Base-by-base conservation (phyloP, 106 monocot genomes). In the Chionographis japonica region DNA sequence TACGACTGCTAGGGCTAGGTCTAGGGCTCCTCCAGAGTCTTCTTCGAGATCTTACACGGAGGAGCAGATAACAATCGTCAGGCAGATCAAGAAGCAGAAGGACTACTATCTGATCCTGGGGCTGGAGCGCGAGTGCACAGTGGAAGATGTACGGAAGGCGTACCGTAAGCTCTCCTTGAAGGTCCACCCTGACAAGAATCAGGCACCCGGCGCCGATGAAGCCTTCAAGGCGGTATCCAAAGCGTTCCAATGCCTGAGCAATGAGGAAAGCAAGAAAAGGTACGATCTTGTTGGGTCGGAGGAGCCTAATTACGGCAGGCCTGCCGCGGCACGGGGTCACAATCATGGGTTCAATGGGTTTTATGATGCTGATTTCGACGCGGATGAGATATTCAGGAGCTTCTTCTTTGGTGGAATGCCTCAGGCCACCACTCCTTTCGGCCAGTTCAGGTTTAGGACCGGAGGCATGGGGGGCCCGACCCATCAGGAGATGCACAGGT, bases 151-250 rank as follows among this genome's bases (percentile, higher is more conserved):
- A 35, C 74, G 92, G 40, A 97, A 89, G 68, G 89, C 89, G 0
- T 97, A 97, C 54, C 74, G 92, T 2, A 97, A 97, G 76, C 73
- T 97, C 15, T 97, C 95, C 1, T 54, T 97, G 52, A 97, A 92
- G 72, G 95, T 97, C 49, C 95, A 97, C 40, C 95, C 95, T 0
- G 95, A 97, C 59, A 97, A 97, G 57, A 97, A 97, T 78, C 81
- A 89, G 60, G 95, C 95, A 0, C 95, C 92, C 2, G 95, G 95
- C 11, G 74, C 95, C 0, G 95, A 97, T 72, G 95, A 97, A 19
- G 89, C 92, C 40, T 97, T 97, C 70, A 97, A 97, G 79, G 77
- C 86, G 5, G 92, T 97, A 8, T 97, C 95, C 2, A 97, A 97
- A 55, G 89, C 97, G 14, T 98, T 98, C 60, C 92, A 98, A 74